Evolutionary conservation across 1,284 basidiomycete genomes (phyloP), one percentile per base, ranked within the genome.

Genomic region (Sanguinoderma infundibulare): DNA sequence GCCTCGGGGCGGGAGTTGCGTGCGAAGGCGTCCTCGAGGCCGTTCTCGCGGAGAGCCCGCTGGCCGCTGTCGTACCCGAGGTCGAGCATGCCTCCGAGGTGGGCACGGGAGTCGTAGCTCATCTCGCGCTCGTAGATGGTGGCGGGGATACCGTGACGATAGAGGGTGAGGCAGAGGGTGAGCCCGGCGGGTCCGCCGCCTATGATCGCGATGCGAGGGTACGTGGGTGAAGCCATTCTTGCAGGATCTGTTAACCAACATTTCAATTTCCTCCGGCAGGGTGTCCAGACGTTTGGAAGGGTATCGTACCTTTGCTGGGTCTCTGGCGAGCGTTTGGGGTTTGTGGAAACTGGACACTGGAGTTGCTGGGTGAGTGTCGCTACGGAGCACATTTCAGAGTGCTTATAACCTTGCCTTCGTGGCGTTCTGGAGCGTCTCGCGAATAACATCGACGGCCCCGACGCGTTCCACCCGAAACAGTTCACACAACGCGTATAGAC

Each of bases 31-130:
- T 30, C 39, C 30, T 26, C 26, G 2, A 54, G 40, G 53, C 53
- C 53, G 53, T 54, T 54, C 53, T 54, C 53, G 30, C 40, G 40
- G 17, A 54, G 38, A 1, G 53, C 53, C 28, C 53, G 53, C 40
- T 54, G 53, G 40, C 53, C 53, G 22, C 32, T 28, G 7, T n/a
- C 39, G n/a, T 40, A 34, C 9, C 53, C 38, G 30, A 54, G 53
- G 40, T 54, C 53, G 28, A 54, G 40, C 24, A 40, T 42, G 39
- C 53, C 53, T 2, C 53, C 53, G 40, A 54, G 53, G n/a, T 54
- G 53, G 9, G 40, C 26, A 2, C 53, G 53, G 39, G 53, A 28
- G 12, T 38, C 9, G 26, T 26, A 20, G 28, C n/a, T 32, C 10
- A 28, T 14, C 17, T 54, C 53, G 53, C 53, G 53, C 39, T 54